Evolutionary conservation across 1,284 basidiomycete species (phyloP).

Genomic region (Pyrrhoderma lamaoense): DNA sequence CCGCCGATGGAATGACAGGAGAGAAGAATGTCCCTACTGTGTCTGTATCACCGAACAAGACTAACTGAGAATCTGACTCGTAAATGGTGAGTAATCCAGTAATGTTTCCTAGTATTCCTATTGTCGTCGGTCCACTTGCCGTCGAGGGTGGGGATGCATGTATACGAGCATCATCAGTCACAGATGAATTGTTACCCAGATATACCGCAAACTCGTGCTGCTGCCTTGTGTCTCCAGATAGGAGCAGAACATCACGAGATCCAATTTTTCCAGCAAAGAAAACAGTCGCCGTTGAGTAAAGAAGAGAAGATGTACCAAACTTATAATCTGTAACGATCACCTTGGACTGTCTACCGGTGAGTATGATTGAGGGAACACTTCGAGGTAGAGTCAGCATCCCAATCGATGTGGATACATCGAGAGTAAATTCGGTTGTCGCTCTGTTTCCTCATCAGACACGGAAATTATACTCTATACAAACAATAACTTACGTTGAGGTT

Average conservation of each 20-base stretch:
- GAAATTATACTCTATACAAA: not conserved
- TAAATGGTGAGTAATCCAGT: constrained; percentile 53
- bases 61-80: constrained; percentile 57
- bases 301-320: constrained; percentile 29
- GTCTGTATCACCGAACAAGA: constrained; percentile 56
- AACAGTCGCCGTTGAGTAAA: constrained; percentile 33
- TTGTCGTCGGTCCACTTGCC: not conserved
- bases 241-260: constrained; percentile 57
- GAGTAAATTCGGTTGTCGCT: constrained; percentile 39
- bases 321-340: constrained; percentile 30
- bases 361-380: constrained; percentile 43
- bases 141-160: constrained; percentile 33
- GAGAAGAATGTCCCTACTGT: constrained; percentile 56
- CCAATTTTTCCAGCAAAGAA: constrained; percentile 63
- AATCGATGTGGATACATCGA: constrained; percentile 41
- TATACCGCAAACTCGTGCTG: constrained; percentile 51
- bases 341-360: constrained; percentile 64
- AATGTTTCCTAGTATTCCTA: constrained; percentile 44
- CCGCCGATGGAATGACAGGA: constrained; percentile 33
- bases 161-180: constrained; percentile 55
- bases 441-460: constrained; percentile 28
- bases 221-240: constrained; percentile 54
- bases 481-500: constrained; percentile 48
- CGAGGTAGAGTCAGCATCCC: constrained; percentile 49
- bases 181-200: constrained; percentile 36